Evolutionary conservation across 768 basidiomycete genomes (phyloP).

Genomic region (Clathrus columnatus): DNA sequence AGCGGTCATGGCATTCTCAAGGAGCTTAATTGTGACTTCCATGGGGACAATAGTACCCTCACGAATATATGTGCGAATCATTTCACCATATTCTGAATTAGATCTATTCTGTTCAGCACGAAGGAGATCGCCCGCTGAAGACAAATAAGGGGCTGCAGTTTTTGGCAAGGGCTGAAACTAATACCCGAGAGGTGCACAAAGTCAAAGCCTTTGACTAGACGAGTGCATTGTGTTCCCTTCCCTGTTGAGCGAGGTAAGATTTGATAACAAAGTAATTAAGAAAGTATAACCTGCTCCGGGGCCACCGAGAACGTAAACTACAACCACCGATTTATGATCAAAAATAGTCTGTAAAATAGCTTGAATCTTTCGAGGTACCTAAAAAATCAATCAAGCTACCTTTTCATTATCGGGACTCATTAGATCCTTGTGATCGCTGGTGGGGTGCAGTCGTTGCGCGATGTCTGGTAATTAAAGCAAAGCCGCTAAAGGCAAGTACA

Average conservation of each 20-base stretch:
- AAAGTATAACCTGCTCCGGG: constrained; percentile 79
- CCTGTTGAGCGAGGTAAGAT: constrained; percentile 38
- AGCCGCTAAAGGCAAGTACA: constrained; percentile 46
- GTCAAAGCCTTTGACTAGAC: constrained; percentile 72
- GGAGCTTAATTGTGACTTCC: constrained; percentile 92
- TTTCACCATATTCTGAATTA: constrained; percentile 69
- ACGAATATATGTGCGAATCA: constrained; percentile 82
- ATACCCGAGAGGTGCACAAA: constrained; percentile 92
- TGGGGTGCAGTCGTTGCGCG: constrained; percentile 53
- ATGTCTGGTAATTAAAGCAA: constrained; percentile 45
- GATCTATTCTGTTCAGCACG: constrained; percentile 88
- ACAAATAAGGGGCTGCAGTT: neutral
- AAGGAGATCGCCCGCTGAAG: constrained; percentile 88
- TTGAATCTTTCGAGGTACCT: neutral
- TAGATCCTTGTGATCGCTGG: constrained; percentile 16
- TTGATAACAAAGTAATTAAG: constrained; percentile 5
- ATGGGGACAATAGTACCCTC: constrained; percentile 94
- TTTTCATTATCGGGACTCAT: neutral
- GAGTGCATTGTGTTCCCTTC: constrained; percentile 91
- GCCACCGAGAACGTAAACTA: constrained; percentile 93
- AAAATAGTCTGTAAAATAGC: constrained; percentile 36
- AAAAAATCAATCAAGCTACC: neutral
- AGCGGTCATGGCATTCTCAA: constrained; percentile 83
- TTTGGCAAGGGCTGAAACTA: constrained; percentile 15
- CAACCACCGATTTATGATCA: constrained; percentile 64